These are phyloP conservation scores for Stephanodiscus minutulus DNA, from an alignment of 108 stramenopile genomes.

Conservation along the genomic window DNA sequence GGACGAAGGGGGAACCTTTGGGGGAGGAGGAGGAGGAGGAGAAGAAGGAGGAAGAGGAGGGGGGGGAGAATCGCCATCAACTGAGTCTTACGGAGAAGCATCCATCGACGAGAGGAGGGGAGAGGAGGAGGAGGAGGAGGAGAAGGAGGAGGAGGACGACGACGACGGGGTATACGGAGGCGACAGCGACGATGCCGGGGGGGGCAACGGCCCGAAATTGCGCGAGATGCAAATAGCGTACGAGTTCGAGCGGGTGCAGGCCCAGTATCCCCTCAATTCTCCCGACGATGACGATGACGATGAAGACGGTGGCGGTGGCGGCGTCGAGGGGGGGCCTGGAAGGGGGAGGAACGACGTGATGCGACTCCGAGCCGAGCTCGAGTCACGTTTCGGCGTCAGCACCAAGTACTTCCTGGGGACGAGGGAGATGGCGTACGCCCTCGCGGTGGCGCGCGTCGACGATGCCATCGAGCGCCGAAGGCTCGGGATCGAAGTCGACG, in stretches of 20 bases:
- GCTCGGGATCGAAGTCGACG: constrained; percentile 13
- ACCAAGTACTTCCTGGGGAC: constrained; percentile 43
- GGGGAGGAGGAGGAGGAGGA: too few species aligned
- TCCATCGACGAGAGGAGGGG: neutral
- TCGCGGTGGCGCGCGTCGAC: constrained; percentile 48
- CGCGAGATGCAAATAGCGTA: constrained; percentile 43
- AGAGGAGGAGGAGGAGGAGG: neutral
- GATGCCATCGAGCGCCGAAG: constrained; percentile 22
- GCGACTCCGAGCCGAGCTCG: constrained; percentile 29
- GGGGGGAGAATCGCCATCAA: too few species aligned
- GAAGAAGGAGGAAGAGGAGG: too few species aligned
- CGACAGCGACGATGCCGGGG: neutral
- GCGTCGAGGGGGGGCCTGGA: neutral
- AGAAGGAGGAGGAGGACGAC: too few species aligned
- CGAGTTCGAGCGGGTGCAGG: constrained; percentile 45
- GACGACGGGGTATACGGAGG: too few species aligned
- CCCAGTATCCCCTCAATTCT: constrained; percentile 16
- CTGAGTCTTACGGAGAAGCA: too few species aligned
- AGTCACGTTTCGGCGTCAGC: constrained; percentile 30
- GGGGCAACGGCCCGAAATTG: constrained; percentile 24
- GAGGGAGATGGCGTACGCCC: constrained; percentile 51
- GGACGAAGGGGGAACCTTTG: too few species aligned
- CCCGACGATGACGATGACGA: neutral
- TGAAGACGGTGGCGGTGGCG: neutral
- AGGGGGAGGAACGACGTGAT: neutral